A percentile compares a stretch with the other conserved stretches of the same genome.
Conservation (phyloP, 345 rosid genomes). For the Salix exigua region DNA sequence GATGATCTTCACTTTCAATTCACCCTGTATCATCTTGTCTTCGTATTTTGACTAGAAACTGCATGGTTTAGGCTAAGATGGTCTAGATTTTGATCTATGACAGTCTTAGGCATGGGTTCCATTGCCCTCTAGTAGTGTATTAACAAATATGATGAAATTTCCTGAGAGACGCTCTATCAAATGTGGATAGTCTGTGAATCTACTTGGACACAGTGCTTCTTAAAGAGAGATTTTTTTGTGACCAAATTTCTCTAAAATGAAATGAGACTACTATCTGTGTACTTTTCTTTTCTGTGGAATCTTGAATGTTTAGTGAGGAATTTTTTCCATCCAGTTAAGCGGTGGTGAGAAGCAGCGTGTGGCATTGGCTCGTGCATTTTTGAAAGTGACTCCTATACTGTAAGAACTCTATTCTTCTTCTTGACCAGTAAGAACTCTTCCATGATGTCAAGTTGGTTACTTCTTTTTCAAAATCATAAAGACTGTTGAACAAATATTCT, state of each 20-base stretch:
- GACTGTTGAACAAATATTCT: background rate
- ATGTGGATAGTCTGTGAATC: background rate
- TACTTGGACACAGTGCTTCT: background rate
- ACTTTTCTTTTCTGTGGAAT: background rate
- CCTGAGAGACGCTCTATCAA: background rate
- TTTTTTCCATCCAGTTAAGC: slow-evolving; percentile 63
- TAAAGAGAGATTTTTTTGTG: background rate
- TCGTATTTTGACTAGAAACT: background rate
- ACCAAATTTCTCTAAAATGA: background rate
- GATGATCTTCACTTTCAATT: background rate
- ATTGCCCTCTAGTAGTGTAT: background rate
- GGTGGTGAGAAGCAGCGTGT: slow-evolving; percentile 99
- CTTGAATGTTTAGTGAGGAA: slow-evolving; percentile 1
- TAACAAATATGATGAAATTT: background rate
- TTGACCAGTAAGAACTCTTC: background rate
- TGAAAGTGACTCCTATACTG: slow-evolving; percentile 84
- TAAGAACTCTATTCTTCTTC: slow-evolving; percentile 36
- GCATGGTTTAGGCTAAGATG: background rate
- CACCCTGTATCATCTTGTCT: background rate
- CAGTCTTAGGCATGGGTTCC: background rate
- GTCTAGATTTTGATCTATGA: background rate
- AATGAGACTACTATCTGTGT: background rate
- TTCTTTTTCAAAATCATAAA: background rate
- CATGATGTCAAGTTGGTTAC: background rate
- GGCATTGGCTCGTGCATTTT: slow-evolving; percentile 89